Base-by-base conservation (phyloP, 2,329 filamentous ascomycete genomes). In the Diplodia mutila region DNA sequence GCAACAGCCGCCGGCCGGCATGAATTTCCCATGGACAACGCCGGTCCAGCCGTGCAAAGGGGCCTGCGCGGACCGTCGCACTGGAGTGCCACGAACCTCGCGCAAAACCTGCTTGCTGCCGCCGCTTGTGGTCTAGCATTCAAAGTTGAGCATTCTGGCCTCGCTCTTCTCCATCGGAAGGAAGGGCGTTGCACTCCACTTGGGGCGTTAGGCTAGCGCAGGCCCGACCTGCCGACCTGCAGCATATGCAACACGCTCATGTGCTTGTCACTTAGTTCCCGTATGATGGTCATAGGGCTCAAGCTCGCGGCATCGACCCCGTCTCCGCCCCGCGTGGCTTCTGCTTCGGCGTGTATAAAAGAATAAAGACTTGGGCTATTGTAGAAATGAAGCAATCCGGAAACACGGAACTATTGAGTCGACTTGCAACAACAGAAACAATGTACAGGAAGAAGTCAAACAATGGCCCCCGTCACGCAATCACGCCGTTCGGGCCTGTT, bases 111-210 rank as follows among this genome's bases (percentile, higher is more conserved):
- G 57, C 46, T 59, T 52, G 49, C n/a, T 9, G 54, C 14, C 18
- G 46, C 64, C 42, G 64, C 27, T 66, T 66, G 48, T 66, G 46
- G 64, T 12, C 42, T 59, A 66, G 53, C 46, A 51, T 49, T 59
- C 21, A 25, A 49, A 27, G 42, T 54, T n/a, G 46, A 32, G 64
- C 25, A 37, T 39, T 66, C 64, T 66, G 46, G 64, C 64, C 64
- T 51, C 37, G 25, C 18, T 23, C 14, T 51, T 21, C 64, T 37
- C 29, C 27, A 11, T 63, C 27, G 64, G 53, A 66, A 59, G 64
- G 23, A 55, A 66, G 64, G 64, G 64, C 64, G 64, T 66, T 55
- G 42, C 64, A 48, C 53, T 57, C 64, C 64, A 59, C 42, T 39
- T 66, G 27, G 29, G 37, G 34, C 23, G 37, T 59, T 66, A 51